Base-by-base conservation (phyloP, 495 filamentous ascomycete species). In the Xeromyces bisporus region DNA sequence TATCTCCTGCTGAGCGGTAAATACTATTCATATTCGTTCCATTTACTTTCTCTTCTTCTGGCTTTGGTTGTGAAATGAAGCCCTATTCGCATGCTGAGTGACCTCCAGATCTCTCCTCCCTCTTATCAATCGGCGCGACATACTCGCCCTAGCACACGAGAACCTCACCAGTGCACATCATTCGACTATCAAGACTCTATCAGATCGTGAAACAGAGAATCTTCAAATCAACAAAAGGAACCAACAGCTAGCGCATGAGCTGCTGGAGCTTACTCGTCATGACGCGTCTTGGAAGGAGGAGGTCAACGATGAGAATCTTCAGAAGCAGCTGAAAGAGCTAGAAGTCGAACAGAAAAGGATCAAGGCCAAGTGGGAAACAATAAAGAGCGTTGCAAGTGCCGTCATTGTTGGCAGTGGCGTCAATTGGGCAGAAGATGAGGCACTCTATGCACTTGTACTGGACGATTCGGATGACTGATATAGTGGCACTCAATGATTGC, bases 361-460 rank as follows among this genome's bases (percentile, higher is more conserved):
- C 36, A 67, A 66, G 38, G 67, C 71, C 26, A 56, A 60, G 41
- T 81, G 77, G 75, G 71, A 71, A 31, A 67, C 72, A 23, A 70
- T 87, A 56, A 85, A 86, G 53, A 75, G 66, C 23, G 66, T 80
- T 15, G 64, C 75, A 8, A 77, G 74, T 33, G 80, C 71, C 3
- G 63, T 80, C 23, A 67, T 93, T 18, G 81, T 76, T 14, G 81
- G 77, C 5, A 93, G 84, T 48, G 85, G 84, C 26, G 55, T 89
- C 20, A 70, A 92, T 40, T 93, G 85, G 85, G 72, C 68, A 13
- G 60, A 70, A 28, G 72, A 92, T 50, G 67, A 72, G 24, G 61
- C 57, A 31, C 58, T 93, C 33, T 56, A 71, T 36, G 71, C 68
- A 28, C 57, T 89, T 37, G 84, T 93, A 13, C 58, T 92, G 33